These are phyloP conservation scores for Ambrosiella cleistominuta DNA, from an alignment of 2,329 filamentous ascomycete genomes.

Conservation along the genomic window DNA sequence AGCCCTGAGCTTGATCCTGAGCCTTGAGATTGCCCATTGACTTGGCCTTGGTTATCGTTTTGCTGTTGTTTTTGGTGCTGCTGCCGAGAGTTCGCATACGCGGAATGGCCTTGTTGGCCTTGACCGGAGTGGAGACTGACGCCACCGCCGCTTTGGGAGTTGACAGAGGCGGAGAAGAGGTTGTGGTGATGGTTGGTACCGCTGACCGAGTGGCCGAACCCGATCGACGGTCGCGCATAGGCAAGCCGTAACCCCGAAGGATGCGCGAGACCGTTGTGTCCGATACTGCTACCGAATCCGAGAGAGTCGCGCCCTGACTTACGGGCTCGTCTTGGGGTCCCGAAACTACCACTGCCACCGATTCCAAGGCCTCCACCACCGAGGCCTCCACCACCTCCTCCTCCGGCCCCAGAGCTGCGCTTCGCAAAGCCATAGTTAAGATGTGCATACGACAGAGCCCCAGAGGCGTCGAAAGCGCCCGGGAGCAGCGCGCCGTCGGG, in stretches of 20 bases:
- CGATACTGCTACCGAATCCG: conserved; percentile 6
- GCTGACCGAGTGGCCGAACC: not conserved
- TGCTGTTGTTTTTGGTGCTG: not conserved
- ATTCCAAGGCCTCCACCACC: not conserved
- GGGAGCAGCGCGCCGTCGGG: conserved; percentile 36
- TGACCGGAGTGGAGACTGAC: not conserved
- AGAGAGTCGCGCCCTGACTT: conserved; percentile 11
- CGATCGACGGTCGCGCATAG: conserved; percentile 6
- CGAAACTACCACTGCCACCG: conserved; percentile 1
- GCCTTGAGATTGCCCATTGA: conserved; percentile 10
- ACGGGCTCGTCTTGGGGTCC: conserved; percentile 5
- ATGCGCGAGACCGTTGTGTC: not conserved
- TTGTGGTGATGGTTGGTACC: not conserved
- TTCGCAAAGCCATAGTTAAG: conserved; percentile 13
- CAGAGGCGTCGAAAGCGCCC: conserved; percentile 12
- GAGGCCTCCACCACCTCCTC: conserved; percentile 3
- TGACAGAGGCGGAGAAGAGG: conserved; percentile 4
- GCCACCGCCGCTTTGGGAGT: not conserved
- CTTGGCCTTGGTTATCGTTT: conserved; percentile 8
- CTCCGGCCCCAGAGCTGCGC: conserved; percentile 9
- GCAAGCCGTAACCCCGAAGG: conserved; percentile 5
- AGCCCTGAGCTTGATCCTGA: no score
- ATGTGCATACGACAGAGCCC: conserved; percentile 13
- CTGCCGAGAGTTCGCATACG: not conserved
- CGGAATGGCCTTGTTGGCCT: not conserved